Evolutionary conservation across 2,329 filamentous ascomycete genomes (phyloP), one percentile per base, ranked within the genome.

Genomic region (Zymoseptoria ardabiliae): DNA sequence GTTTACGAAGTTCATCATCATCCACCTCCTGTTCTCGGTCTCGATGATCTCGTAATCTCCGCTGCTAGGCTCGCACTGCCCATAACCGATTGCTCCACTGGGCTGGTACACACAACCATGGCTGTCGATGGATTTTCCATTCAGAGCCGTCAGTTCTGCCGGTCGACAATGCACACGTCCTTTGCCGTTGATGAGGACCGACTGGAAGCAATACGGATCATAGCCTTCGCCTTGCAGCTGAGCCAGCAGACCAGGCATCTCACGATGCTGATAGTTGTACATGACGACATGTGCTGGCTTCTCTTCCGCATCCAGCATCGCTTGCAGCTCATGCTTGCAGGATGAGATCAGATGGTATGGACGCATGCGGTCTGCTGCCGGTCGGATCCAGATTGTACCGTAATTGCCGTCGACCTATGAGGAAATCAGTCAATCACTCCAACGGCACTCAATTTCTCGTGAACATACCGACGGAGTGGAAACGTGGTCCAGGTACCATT

Each of bases 231-330:
- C 50, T 48, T 63, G 63, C 6, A 65, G 57, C 50, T 65, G 61
- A 3, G 61, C 62, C 19, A 65, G 56, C 45, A 65, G 52, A 25
- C 60, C 54, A n/a, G 60, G 56, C 55, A 61, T 61, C 41, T 60
- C 55, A 51, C 60, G 58, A 54, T 65, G 63, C 61, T 65, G 63
- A 25, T 62, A 60, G 11, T 65, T 65, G 50, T 61, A 65, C 5
- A 63, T 58, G 10, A 53, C 62, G n/a, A 65, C 52, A 19, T 63
- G 57, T 13, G 23, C 53, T 13, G 63, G 59, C 7, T 23, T 56
- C 8, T 53, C 53, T 35, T 65, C 63, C 8, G 63, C 63, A n/a
- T 65, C 63, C 48, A 58, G 25, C 63, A 65, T 65, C n/a, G 60
- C 59, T 35, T 63, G 62, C 4, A 57, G 23, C 54, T 65, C 63